Evolutionary conservation across 2,329 filamentous ascomycete genomes (phyloP), one percentile per base, ranked within the genome.

Genomic region (Xylaria sp.): DNA sequence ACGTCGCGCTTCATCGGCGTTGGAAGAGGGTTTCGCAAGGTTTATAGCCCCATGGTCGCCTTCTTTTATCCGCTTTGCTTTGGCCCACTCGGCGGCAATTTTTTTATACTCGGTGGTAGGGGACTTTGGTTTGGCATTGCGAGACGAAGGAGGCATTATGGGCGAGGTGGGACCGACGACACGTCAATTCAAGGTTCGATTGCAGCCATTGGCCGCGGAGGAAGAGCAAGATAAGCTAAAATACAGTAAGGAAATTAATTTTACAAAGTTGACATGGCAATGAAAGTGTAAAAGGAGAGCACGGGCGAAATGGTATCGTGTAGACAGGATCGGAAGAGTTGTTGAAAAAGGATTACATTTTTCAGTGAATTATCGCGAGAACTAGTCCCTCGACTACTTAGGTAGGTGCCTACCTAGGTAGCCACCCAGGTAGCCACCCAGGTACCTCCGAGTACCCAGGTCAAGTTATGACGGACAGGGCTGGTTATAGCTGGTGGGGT

Each of bases 11-110:
- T 85, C 79, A 6, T 80, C 75, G 40, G 73, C 72, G 38, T 51
- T 41, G 19, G 75, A 72, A n/a, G 75, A 72, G 17, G 73, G 72
- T 56, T 75, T 72, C 55, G 76, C 71, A 10, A 67, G 25, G 68
- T 71, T 54, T 70, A 66, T 73, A 23, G 56, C 19, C 5, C 77
- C 77, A 62, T 81, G 77, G 55, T 81, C 74, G 8, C 73, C 69
- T 58, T 80, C 79, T 65, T 83, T 81, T 60, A 77, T 77, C 52
- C 78, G 79, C 72, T 85, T 84, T 33, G 84, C 84, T 44, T 79
- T 80, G 27, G 79, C 82, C 75, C 80, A 86, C 71, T 85, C 79
- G 38, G 80, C 80, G 17, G 82, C 79, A 62, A 87, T 83, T 59
- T 78, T 74, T 68, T 83, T 76, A 76, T 84, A 84, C 38, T 86